phyloP scores from a whole-genome alignment of 352 stramenopile genomes.

The Pythium vanterpoolii region DNA sequence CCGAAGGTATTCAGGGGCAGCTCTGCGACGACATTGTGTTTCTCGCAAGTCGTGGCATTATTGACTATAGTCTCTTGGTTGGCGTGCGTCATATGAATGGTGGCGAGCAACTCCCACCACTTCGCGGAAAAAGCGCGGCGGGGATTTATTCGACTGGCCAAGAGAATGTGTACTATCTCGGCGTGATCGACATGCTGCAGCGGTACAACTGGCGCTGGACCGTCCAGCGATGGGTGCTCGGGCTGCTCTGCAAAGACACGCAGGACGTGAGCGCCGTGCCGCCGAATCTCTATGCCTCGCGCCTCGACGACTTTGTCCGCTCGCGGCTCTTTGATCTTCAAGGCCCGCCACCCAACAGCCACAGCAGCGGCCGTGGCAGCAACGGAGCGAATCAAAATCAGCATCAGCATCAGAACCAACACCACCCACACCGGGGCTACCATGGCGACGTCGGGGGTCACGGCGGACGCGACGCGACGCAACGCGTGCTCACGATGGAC shows the following conservation, averaged over 20 bases:
- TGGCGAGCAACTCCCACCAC: conserved; percentile 25
- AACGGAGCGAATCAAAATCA: too few species aligned
- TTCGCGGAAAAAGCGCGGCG: conserved; percentile 19
- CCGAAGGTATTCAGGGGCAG: conserved; percentile 49
- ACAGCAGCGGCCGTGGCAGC: conserved; percentile 6
- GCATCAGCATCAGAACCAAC: too few species aligned
- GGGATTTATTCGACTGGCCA: conserved; percentile 49
- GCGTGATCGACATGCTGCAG: conserved; percentile 82
- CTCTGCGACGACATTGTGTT: conserved; percentile 82
- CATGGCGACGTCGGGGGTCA: not conserved
- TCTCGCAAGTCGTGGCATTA: conserved; percentile 76
- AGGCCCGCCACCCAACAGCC: not conserved
- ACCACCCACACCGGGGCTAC: conserved; percentile 11
- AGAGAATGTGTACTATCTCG: conserved; percentile 71
- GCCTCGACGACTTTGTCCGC: conserved; percentile 70
- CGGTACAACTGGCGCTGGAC: conserved; percentile 87
- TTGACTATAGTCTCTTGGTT: conserved; percentile 83
- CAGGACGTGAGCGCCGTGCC: conserved; percentile 81
- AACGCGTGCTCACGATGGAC: conserved; percentile 19
- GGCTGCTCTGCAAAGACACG: conserved; percentile 77
- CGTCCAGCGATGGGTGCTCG: conserved; percentile 73
- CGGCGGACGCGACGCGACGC: not conserved
- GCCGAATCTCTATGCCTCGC: conserved; percentile 60
- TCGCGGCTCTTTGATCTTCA: conserved; percentile 68
- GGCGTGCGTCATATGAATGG: conserved; percentile 53